phyloP scores from a whole-genome alignment of 441 rosid species.

The Codiaeum variegatum region DNA sequence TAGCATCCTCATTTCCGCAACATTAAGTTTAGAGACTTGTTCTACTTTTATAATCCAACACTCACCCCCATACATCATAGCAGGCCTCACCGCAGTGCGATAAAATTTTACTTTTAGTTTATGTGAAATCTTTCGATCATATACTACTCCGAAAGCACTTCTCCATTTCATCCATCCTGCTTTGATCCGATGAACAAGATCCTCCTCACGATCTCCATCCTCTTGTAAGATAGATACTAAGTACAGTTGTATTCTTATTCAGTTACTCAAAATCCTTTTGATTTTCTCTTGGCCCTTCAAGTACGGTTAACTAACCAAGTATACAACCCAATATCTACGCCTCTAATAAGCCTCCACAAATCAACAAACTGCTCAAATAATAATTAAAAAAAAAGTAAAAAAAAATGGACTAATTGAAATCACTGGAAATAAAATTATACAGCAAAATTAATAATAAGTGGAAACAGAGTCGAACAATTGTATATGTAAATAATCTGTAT shows the following conservation, averaged over 20 bases:
- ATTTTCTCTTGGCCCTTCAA: background rate
- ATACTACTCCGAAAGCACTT: too few relatives aligned
- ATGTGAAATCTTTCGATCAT: too few relatives aligned
- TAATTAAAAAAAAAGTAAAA: background rate
- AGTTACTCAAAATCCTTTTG: background rate
- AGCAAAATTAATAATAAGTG: background rate
- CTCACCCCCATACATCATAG: too few relatives aligned
- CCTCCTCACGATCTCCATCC: too few relatives aligned
- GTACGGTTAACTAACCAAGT: background rate
- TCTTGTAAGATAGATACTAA: too few relatives aligned
- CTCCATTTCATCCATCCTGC: too few relatives aligned
- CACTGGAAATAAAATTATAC: background rate
- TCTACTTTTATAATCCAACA: too few relatives aligned
- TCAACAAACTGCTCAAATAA: background rate
- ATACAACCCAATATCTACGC: background rate
- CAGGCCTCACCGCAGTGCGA: too few relatives aligned
- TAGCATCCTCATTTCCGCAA: too few relatives aligned
- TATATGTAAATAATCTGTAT: background rate
- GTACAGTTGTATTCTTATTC: background rate
- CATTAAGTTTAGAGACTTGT: too few relatives aligned
- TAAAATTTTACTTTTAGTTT: too few relatives aligned
- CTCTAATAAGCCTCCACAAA: background rate
- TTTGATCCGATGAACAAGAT: too few relatives aligned
- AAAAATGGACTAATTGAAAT: background rate
- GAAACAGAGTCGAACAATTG: background rate